These are phyloP conservation scores for Pseudevernia furfuracea DNA, from an alignment of 495 filamentous ascomycete genomes.

Conservation along the genomic window DNA sequence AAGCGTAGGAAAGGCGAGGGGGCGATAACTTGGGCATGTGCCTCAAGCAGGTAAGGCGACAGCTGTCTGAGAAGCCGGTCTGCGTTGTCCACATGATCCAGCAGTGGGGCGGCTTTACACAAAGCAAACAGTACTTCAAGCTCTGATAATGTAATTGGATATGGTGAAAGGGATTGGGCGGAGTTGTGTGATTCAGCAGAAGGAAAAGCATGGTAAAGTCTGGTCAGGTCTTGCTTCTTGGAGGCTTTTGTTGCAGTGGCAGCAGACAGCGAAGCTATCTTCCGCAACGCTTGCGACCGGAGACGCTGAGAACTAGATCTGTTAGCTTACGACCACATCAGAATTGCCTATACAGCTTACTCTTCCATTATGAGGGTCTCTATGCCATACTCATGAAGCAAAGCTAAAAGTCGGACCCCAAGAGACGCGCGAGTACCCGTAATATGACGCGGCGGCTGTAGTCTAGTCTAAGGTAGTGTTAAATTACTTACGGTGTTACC, in stretches of 20 bases:
- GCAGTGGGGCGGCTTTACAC: constrained; percentile 71
- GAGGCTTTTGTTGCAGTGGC: constrained; percentile 45
- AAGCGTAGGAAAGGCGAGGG: constrained; percentile 73
- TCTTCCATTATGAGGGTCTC: constrained; percentile 5
- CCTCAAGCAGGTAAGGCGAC: constrained; percentile 73
- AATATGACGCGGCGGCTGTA: neutral
- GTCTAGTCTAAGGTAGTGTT: too few relatives aligned
- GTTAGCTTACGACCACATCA: neutral
- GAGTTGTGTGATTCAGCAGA: constrained; percentile 31
- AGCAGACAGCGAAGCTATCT: constrained; percentile 58
- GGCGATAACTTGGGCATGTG: constrained; percentile 66
- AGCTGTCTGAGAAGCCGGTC: constrained; percentile 66
- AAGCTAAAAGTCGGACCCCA: neutral
- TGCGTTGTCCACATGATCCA: constrained; percentile 60
- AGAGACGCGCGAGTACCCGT: neutral
- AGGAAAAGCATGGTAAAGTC: constrained; percentile 51
- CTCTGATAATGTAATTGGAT: constrained; percentile 52
- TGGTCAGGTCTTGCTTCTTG: constrained; percentile 55
- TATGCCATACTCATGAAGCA: neutral
- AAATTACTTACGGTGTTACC: too few relatives aligned
- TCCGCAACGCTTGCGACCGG: constrained; percentile 54
- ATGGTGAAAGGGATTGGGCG: neutral
- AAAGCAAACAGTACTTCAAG: constrained; percentile 83
- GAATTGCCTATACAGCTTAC: neutral
- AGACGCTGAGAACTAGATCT: constrained; percentile 8